Conservation (phyloP, 208 protist species). For the Wallacemonas sp. region DNA sequence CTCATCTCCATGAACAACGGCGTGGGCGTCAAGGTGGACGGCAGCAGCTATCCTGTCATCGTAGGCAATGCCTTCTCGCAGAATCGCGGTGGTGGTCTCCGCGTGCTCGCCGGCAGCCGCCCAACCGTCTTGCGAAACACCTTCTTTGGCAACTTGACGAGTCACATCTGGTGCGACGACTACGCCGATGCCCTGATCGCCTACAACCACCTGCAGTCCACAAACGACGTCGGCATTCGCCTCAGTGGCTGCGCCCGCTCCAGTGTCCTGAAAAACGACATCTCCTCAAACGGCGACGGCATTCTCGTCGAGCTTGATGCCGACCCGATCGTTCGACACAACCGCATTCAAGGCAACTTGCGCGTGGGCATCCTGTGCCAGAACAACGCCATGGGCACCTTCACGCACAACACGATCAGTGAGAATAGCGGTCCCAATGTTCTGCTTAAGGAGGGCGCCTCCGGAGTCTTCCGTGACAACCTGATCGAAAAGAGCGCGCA, state of each 20-base stretch:
- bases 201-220: slow-evolving; percentile 53
- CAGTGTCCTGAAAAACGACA: slow-evolving; percentile 53
- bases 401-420: slow-evolving; percentile 62
- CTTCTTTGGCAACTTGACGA: slow-evolving; percentile 44
- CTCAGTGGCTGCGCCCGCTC: slow-evolving; percentile 63
- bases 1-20: slow-evolving; percentile 54
- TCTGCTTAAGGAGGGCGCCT: slow-evolving; percentile 63
- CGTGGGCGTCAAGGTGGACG: slow-evolving; percentile 45
- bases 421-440: slow-evolving; percentile 62
- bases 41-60: slow-evolving; percentile 57
- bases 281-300: slow-evolving; percentile 58
- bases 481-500: slow-evolving; percentile 41
- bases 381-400: slow-evolving; percentile 82
- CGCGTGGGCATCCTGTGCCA: slow-evolving; percentile 44
- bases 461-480: slow-evolving; percentile 67
- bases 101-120: slow-evolving; percentile 36
- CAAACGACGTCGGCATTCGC: slow-evolving; percentile 44
- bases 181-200: slow-evolving; percentile 63
- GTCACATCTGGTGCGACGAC: slow-evolving; percentile 51
- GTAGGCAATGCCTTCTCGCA: slow-evolving; percentile 63
- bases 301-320: slow-evolving; percentile 80
- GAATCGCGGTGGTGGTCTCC: slow-evolving; percentile 49
- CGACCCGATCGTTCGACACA: slow-evolving; percentile 70
- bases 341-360: slow-evolving; percentile 48
- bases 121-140: slow-evolving; percentile 67